phyloP scores from a whole-genome alignment of 2,329 filamentous ascomycete genomes.

The Talaromyces pinophilus region DNA sequence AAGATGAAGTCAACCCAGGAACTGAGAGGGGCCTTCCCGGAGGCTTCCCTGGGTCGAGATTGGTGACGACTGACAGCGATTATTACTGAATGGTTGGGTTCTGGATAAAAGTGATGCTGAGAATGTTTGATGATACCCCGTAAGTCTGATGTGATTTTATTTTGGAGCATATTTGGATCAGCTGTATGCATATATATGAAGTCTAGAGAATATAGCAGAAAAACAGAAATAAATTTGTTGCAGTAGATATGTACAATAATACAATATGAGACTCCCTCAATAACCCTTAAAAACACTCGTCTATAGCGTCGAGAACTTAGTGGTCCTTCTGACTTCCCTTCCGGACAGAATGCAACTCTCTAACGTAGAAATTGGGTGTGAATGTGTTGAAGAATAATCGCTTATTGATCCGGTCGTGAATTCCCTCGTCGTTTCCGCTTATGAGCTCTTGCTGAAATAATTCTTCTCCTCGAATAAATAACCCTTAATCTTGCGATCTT shows the following conservation, averaged over 20 bases:
- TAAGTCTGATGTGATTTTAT: background rate
- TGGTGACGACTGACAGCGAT: conserved; percentile 31
- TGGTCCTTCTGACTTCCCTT: too few relatives aligned
- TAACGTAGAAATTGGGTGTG: too few relatives aligned
- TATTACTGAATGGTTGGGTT: conserved; percentile 35
- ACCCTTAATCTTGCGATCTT: conserved; percentile 63
- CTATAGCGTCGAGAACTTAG: background rate
- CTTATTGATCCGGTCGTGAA: background rate
- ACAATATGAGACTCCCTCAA: conserved; percentile 12
- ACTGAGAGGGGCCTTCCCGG: conserved; percentile 32
- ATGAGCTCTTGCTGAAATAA: conserved; percentile 49
- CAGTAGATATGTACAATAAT: conserved; percentile 24
- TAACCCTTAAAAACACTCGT: background rate
- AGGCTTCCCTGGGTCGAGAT: conserved; percentile 34
- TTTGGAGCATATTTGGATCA: background rate
- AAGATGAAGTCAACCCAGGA: conserved; percentile 32
- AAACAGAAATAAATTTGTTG: conserved; percentile 7
- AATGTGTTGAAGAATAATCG: too few relatives aligned
- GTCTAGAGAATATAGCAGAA: background rate
- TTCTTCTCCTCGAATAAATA: conserved; percentile 67
- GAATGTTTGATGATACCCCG: background rate
- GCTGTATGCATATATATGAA: background rate
- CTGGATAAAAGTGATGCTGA: background rate
- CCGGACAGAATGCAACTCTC: too few relatives aligned
- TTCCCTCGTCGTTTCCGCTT: background rate